These are phyloP conservation scores for Nannochloropsis salina DNA, from an alignment of 108 stramenopile species.

Conservation along the genomic window DNA sequence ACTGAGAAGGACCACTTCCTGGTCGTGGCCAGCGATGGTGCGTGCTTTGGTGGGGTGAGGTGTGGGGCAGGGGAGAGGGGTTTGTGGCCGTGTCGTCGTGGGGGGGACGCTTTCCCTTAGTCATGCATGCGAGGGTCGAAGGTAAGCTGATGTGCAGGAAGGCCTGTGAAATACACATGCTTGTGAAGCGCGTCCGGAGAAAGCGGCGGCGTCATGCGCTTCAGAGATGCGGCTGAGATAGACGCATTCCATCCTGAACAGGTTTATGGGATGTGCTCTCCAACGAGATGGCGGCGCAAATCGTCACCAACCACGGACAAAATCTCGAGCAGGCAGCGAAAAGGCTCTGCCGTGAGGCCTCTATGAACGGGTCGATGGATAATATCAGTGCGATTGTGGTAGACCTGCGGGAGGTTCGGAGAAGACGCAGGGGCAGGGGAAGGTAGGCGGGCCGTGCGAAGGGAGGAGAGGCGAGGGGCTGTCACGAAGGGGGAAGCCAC, in stretches of 20 bases:
- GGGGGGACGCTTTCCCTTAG: too few species aligned
- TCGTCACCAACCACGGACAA: conserved; percentile 9
- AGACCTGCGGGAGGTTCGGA: neutral
- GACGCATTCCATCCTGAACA: neutral
- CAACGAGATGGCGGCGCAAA: neutral
- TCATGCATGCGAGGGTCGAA: too few species aligned
- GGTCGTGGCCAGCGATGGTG: neutral
- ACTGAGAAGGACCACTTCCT: neutral
- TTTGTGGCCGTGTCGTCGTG: too few species aligned
- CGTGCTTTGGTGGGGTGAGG: neutral
- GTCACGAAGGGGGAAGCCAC: too few species aligned
- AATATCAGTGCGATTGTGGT: neutral
- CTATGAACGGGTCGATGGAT: conserved; percentile 5
- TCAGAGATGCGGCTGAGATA: too few species aligned
- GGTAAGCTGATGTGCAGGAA: too few species aligned
- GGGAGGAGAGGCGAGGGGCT: too few species aligned
- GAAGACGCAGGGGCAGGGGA: neutral
- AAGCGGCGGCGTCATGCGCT: too few species aligned
- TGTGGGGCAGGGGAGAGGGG: too few species aligned
- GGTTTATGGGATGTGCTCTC: conserved; percentile 15
- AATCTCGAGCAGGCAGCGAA: neutral
- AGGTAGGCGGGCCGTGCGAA: too few species aligned
- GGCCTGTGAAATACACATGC: too few species aligned
- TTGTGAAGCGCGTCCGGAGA: too few species aligned
- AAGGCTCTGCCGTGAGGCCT: conserved; percentile 13